These are phyloP conservation scores for Dictyostelium citrinum DNA, from an alignment of 78 protist genomes.

Conservation along the genomic window DNA sequence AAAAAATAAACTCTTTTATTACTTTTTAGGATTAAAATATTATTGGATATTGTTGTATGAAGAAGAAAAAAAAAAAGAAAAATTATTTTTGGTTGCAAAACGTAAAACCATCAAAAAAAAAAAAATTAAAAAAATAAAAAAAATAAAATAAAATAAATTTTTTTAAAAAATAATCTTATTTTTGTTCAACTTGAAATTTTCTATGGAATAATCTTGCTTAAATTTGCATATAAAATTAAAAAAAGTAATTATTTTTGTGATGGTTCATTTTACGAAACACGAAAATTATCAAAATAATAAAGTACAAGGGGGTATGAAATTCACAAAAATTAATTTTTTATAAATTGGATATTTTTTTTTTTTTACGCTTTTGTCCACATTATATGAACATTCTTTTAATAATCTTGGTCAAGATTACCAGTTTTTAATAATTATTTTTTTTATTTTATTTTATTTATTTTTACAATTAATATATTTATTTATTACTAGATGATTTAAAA, in stretches of 20 bases:
- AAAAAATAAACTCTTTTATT: neutral
- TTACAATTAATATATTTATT: too few relatives aligned
- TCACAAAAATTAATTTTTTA: neutral
- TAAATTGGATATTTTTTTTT: too few relatives aligned
- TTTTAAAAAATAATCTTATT: neutral
- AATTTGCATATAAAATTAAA: neutral
- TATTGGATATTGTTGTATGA: neutral
- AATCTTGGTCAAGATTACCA: neutral
- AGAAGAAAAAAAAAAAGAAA: neutral
- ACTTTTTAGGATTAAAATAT: neutral
- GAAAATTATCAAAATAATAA: neutral
- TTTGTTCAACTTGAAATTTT: neutral
- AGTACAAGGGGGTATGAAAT: neutral
- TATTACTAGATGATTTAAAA: too few relatives aligned
- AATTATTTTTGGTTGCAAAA: neutral
- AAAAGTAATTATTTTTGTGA: neutral
- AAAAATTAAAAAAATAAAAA: neutral
- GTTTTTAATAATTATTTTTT: too few relatives aligned
- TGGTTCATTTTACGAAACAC: too few relatives aligned
- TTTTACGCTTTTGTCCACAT: too few relatives aligned
- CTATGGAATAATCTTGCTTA: neutral
- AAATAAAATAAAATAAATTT: neutral
- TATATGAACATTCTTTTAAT: neutral
- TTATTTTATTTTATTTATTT: too few relatives aligned
- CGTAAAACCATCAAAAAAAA: neutral